phyloP scores from a whole-genome alignment of 2,329 filamentous ascomycete genomes.

The Penicillium corylophilum region DNA sequence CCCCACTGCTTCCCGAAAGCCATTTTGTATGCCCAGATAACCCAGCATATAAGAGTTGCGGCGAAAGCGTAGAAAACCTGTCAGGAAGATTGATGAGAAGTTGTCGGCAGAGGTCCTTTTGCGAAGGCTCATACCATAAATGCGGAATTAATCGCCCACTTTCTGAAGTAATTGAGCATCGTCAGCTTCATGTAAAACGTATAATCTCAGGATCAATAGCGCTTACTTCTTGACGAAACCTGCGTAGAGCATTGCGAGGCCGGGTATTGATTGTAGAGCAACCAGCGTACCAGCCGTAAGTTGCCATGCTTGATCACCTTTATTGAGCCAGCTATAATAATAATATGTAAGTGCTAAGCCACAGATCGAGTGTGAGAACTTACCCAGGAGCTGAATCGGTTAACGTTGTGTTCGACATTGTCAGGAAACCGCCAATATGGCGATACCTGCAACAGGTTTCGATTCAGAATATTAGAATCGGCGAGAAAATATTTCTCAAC shows the following conservation, averaged over 20 bases:
- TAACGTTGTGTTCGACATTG: slow-evolving; percentile 1
- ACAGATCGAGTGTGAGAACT: neutral
- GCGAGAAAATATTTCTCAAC: neutral
- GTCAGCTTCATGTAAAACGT: neutral
- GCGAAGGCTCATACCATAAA: slow-evolving; percentile 44
- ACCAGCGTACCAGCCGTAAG: slow-evolving; percentile 52
- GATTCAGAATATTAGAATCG: neutral
- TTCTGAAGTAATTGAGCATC: slow-evolving; percentile 31
- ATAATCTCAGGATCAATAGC: neutral
- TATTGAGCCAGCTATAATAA: slow-evolving; percentile 39
- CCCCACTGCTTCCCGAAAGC: slow-evolving; percentile 51
- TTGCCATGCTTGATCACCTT: slow-evolving; percentile 55
- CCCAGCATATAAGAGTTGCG: slow-evolving; percentile 50
- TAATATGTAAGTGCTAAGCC: neutral
- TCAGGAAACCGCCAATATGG: neutral
- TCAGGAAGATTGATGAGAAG: neutral
- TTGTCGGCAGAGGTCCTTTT: neutral
- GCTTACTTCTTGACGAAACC: slow-evolving; percentile 43
- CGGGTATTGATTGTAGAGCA: slow-evolving; percentile 51
- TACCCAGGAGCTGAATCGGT: slow-evolving; percentile 13
- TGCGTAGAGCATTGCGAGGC: slow-evolving; percentile 52
- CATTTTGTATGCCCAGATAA: slow-evolving; percentile 52
- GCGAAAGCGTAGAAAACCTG: slow-evolving; percentile 50
- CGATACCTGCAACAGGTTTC: neutral
- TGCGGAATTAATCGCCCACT: slow-evolving; percentile 52